Percentiles rank a stretch among this genome's conserved stretches.
Conservation (phyloP, 169 alveolate genomes). For the Eimeria brunetti region DNA sequence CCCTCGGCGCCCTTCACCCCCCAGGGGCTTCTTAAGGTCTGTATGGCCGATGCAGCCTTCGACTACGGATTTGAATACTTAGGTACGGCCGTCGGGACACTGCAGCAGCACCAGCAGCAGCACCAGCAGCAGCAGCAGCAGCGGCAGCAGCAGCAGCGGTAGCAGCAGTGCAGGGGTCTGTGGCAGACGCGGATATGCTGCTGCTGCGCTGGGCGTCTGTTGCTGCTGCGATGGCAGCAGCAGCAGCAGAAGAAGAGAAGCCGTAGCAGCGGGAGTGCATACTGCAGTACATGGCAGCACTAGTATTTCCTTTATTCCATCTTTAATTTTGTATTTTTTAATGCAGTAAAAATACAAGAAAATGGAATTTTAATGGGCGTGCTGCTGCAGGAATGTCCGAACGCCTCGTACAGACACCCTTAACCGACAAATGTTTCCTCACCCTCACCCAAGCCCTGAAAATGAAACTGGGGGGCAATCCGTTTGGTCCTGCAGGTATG, state of each 20-base stretch:
- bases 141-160: too few species aligned
- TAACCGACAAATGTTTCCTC: conserved; percentile 98
- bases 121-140: neutral
- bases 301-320: too few species aligned
- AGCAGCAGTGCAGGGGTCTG: too few species aligned
- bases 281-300: too few species aligned
- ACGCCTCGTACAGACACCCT: conserved; percentile 98
- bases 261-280: too few species aligned
- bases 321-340: too few species aligned
- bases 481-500: conserved; percentile 99
- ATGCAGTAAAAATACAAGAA: too few species aligned
- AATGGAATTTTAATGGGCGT: too few species aligned
- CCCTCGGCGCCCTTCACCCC: conserved; percentile 80
- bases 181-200: too few species aligned
- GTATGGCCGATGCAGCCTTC: conserved; percentile 96
- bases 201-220: too few species aligned
- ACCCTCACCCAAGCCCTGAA: conserved; percentile 98
- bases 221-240: too few species aligned
- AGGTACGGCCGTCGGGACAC: conserved; percentile 86
- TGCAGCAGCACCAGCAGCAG: neutral
- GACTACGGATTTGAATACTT: conserved; percentile 98
- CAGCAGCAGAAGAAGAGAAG: too few species aligned
- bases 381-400: conserved; percentile 86
- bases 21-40: conserved; percentile 84
- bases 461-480: conserved; percentile 98